Evolutionary conservation across 129 eudicot genomes (phyloP), one percentile per base, ranked within the genome.

Genomic region (Lactuca saligna): DNA sequence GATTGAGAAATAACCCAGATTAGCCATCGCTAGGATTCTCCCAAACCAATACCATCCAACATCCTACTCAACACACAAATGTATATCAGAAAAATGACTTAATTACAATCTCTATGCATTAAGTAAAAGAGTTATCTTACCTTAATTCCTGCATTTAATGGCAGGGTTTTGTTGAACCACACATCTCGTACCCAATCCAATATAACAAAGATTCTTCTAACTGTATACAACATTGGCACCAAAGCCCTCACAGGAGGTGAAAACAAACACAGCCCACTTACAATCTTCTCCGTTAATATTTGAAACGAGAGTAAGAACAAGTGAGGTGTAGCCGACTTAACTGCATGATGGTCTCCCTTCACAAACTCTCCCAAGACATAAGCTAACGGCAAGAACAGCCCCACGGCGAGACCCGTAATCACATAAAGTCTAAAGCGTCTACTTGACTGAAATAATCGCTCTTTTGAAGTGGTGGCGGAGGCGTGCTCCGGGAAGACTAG

Each of bases 231-330:
- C 84, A 88, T 37, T 0, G 96, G 98, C 35, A 88, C 95, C n/a
- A 92, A 73, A 8, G 98, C 98, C 71, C 98, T 88, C 34, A 92
- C 89, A 3, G 98, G 98, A 16, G 98, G 86, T 17, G 98, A 92
- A 78, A 92, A 92, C 87, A 92, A 68, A 7, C 89, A 84, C 17
- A 92, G 62, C n/a, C 89, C 95, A 33, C 89, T 88, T 0, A 92
- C 78, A 0, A 86, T 65, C n/a, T 92, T 88, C 72, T 92, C 98
- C 6, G 96, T 92, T 17, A 92, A 78, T 17, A 88, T 88, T 31
- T 92, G 98, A 74, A 82, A 92, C 12, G 98, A 82, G 5, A 92
- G 82, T 73, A 92, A 70, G 78, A 92, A 92, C 87, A 86, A 67
- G n/a, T 88, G 96, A 3, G 98, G 98, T 4, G 98, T 82, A 6